phyloP scores from a whole-genome alignment of 768 basidiomycete genomes.

The Scleroderma citrinum region DNA sequence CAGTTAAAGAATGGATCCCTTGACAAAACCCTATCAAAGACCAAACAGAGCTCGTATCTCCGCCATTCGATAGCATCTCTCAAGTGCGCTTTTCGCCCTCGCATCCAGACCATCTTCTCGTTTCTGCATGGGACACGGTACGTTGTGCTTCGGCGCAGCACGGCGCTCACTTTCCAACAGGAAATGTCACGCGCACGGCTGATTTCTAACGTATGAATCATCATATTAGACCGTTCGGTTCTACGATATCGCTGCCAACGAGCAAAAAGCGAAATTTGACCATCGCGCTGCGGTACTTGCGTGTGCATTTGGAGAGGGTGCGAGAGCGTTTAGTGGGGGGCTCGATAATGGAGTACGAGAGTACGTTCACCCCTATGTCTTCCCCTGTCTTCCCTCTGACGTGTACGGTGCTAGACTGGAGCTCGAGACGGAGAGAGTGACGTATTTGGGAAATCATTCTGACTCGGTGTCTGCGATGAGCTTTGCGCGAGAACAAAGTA shows the following conservation, averaged over 20 bases:
- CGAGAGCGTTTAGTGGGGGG: conserved; percentile 78
- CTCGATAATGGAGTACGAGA: conserved; percentile 78
- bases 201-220: conserved; percentile 17
- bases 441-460: conserved; percentile 73
- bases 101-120: conserved; percentile 72
- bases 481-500: conserved; percentile 61
- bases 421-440: conserved; percentile 63
- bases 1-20: too few species aligned
- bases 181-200: too few species aligned
- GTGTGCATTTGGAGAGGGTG: conserved; percentile 62
- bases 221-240: conserved; percentile 51
- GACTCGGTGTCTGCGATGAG: conserved; percentile 77
- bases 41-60: conserved; percentile 47
- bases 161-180: too few species aligned
- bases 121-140: conserved; percentile 87
- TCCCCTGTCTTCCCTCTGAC: background rate
- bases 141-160: conserved; percentile 8
- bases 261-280: conserved; percentile 76
- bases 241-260: conserved; percentile 50
- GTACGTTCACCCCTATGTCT: conserved; percentile 39
- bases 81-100: conserved; percentile 75
- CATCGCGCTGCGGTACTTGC: conserved; percentile 88
- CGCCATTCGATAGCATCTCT: conserved; percentile 84
- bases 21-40: conserved; percentile 11
- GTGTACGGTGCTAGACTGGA: conserved; percentile 54